Percentiles rank a stretch among this genome's conserved stretches.
These are phyloP conservation scores for Globisporangium nunn DNA, from an alignment of 352 stramenopile species.

Conservation along the genomic window DNA sequence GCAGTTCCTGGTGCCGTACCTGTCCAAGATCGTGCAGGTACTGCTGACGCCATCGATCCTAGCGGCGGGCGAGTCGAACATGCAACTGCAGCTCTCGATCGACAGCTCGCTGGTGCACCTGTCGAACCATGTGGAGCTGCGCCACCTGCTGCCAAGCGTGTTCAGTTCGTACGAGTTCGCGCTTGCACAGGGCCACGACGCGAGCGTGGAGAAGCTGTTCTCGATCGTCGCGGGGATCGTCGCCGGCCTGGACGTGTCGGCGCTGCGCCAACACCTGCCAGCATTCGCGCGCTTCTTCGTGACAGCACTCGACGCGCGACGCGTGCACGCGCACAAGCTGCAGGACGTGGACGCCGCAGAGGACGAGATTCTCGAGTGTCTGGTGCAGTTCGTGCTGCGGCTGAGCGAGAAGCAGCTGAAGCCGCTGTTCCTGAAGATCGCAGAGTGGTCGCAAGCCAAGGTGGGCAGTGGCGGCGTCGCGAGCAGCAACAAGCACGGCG, in stretches of 20 bases:
- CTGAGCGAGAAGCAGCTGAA: conserved; percentile 88
- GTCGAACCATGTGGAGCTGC: conserved; percentile 63
- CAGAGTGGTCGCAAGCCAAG: conserved; percentile 63
- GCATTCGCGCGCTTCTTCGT: conserved; percentile 82
- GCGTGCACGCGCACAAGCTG: conserved; percentile 49
- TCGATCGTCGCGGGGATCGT: conserved; percentile 66
- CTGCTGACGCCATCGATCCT: conserved; percentile 51
- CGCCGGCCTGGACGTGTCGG: conserved; percentile 30
- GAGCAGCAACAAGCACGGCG: conserved; percentile 15
- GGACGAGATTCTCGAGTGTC: conserved; percentile 65
- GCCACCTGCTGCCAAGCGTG: conserved; percentile 63
- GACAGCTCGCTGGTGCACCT: conserved; percentile 63
- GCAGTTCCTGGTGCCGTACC: conserved; percentile 76
- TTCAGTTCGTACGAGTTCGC: conserved; percentile 66
- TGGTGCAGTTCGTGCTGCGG: conserved; percentile 81
- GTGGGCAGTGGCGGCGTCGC: conserved; percentile 1
- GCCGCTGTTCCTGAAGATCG: conserved; percentile 82
- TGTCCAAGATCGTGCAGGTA: conserved; percentile 51
- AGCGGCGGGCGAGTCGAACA: conserved; percentile 18
- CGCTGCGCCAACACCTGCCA: conserved; percentile 61
- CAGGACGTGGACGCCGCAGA: conserved; percentile 63
- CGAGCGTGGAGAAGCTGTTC: conserved; percentile 59
- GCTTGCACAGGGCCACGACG: conserved; percentile 36
- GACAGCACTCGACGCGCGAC: conserved; percentile 61
- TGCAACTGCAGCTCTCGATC: conserved; percentile 42